phyloP scores from a whole-genome alignment of 2,329 filamentous ascomycete species.

The Fusarium sp. region DNA sequence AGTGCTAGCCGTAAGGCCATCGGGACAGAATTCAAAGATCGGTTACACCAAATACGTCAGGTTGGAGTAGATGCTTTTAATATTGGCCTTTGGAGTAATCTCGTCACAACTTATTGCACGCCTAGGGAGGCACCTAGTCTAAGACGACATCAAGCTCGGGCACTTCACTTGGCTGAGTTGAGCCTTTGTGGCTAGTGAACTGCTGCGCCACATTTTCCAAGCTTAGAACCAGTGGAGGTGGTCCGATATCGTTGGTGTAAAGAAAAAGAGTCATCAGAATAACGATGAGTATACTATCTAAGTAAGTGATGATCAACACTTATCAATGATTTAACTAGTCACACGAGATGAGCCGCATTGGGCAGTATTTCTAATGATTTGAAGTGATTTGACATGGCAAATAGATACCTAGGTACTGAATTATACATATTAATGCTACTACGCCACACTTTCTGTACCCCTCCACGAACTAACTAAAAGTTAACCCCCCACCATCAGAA shows the following conservation, averaged over 20 bases:
- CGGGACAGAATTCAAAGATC: neutral
- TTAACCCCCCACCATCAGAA: constrained; percentile 27
- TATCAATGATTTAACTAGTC: neutral
- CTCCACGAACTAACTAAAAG: constrained; percentile 34
- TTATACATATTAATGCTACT: neutral
- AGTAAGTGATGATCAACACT: neutral
- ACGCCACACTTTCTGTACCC: constrained; percentile 29
- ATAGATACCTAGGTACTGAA: neutral
- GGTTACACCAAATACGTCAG: neutral
- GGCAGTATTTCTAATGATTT: neutral
- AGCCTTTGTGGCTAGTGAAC: neutral
- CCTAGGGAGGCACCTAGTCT: constrained; percentile 2
- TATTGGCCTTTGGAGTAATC: neutral
- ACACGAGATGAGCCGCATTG: neutral
- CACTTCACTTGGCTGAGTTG: neutral
- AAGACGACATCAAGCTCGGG: constrained; percentile 13
- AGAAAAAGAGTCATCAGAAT: neutral
- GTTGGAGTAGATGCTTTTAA: neutral
- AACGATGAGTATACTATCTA: neutral
- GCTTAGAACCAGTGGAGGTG: neutral
- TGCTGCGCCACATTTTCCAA: neutral
- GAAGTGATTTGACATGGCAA: neutral
- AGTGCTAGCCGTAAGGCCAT: constrained; percentile 39
- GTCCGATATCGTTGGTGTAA: constrained; percentile 7
- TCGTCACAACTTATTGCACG: neutral